phyloP scores from a whole-genome alignment of 2,329 filamentous ascomycete species.

The Penicillium fuscoglaucum region DNA sequence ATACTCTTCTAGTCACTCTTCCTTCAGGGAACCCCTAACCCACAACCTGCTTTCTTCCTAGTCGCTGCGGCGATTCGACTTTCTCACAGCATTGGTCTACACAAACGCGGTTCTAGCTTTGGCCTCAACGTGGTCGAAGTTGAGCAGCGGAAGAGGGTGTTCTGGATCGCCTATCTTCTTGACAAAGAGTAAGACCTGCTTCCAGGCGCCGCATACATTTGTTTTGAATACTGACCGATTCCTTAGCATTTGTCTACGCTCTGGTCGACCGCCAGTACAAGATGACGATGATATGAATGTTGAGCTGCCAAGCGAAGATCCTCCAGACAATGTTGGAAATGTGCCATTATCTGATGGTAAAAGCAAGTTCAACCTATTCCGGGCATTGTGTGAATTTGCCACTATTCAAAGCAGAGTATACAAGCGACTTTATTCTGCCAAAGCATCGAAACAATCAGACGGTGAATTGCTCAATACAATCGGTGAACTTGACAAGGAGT shows the following conservation, averaged over 20 bases:
- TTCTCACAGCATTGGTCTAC: slow-evolving; percentile 90
- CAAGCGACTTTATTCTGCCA: slow-evolving; percentile 87
- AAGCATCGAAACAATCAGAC: slow-evolving; percentile 85
- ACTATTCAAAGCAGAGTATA: slow-evolving; percentile 94
- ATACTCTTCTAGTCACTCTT: slow-evolving; percentile 65
- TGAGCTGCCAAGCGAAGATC: slow-evolving; percentile 86
- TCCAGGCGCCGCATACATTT: background rate
- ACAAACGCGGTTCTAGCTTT: slow-evolving; percentile 90
- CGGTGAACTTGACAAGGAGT: slow-evolving; percentile 82
- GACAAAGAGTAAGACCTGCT: slow-evolving; percentile 62
- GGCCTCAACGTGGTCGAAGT: slow-evolving; percentile 91
- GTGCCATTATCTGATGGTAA: slow-evolving; percentile 87
- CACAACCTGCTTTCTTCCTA: slow-evolving; percentile 88
- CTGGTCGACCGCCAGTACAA: slow-evolving; percentile 70
- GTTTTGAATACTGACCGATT: slow-evolving; percentile 12
- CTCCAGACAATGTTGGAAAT: slow-evolving; percentile 88
- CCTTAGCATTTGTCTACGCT: slow-evolving; percentile 64
- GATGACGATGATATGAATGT: slow-evolving; percentile 91
- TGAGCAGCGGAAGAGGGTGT: slow-evolving; percentile 79
- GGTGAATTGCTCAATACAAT: slow-evolving; percentile 94
- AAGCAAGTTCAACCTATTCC: slow-evolving; percentile 91
- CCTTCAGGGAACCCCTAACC: slow-evolving; percentile 93
- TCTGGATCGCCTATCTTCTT: slow-evolving; percentile 74
- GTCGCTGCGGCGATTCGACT: slow-evolving; percentile 87
- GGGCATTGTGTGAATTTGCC: slow-evolving; percentile 86